Evolutionary conservation across 1,139 yeast species (phyloP).

Genomic region (Suhomyces bokatorum): DNA sequence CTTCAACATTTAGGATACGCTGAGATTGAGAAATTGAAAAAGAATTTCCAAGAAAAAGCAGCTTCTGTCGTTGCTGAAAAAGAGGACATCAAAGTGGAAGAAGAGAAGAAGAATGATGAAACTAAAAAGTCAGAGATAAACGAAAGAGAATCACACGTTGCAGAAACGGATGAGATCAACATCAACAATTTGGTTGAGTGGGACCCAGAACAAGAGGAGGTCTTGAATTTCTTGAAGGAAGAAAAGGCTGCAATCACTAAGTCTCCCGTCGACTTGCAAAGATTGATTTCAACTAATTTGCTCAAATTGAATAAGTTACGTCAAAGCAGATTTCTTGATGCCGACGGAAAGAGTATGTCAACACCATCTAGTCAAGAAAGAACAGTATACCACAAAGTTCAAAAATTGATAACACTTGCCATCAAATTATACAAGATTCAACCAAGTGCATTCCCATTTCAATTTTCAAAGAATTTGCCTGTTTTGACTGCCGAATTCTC

Average conservation of each 20-base stretch:
- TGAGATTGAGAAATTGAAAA: slow-evolving; percentile 43
- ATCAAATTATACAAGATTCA: slow-evolving; percentile 29
- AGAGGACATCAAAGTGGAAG: slow-evolving; percentile 1
- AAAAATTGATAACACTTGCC: slow-evolving; percentile 32
- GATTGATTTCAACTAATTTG: slow-evolving; percentile 56
- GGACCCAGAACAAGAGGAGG: slow-evolving; percentile 36
- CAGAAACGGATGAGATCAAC: slow-evolving; percentile 23
- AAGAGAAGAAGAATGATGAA: slow-evolving; percentile 7
- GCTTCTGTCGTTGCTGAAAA: neutral
- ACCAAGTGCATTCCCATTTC: slow-evolving; percentile 33
- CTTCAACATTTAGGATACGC: slow-evolving; percentile 67
- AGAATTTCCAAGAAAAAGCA: slow-evolving; percentile 15
- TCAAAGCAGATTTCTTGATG: slow-evolving; percentile 50
- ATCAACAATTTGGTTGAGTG: slow-evolving; percentile 37
- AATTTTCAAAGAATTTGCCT: slow-evolving; percentile 54
- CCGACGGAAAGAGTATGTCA: slow-evolving; percentile 30
- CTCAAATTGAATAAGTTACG: slow-evolving; percentile 64
- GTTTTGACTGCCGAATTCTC: slow-evolving; percentile 70
- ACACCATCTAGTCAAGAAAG: slow-evolving; percentile 34
- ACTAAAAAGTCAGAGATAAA: slow-evolving; percentile 4
- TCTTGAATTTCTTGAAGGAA: slow-evolving; percentile 28
- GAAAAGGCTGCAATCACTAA: slow-evolving; percentile 26
- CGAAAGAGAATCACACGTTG: slow-evolving; percentile 5
- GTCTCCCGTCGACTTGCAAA: slow-evolving; percentile 40
- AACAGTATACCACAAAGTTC: slow-evolving; percentile 44